Conservation (phyloP, 2,329 filamentous ascomycete genomes). For the Thermoascus crustaceus region DNA sequence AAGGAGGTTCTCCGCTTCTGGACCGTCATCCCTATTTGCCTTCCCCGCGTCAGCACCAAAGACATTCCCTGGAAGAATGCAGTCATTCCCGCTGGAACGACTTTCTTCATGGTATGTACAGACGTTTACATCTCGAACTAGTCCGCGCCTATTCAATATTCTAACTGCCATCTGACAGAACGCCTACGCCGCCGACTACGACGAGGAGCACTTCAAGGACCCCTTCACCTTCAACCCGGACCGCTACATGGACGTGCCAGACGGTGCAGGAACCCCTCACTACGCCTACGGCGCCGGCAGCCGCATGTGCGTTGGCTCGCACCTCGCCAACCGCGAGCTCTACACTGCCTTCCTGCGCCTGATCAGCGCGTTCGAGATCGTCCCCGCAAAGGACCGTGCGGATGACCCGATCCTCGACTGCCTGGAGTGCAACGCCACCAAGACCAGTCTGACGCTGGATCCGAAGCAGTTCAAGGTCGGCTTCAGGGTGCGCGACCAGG, state of each 20-base stretch:
- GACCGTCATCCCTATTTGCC: conserved; percentile 70
- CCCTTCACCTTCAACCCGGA: conserved; percentile 60
- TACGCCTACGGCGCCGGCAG: conserved; percentile 56
- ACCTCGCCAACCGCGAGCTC: conserved; percentile 56
- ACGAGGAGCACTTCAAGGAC: conserved; percentile 57
- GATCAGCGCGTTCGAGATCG: conserved; percentile 51
- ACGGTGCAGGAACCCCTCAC: conserved; percentile 49
- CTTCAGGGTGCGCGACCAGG: conserved; percentile 42
- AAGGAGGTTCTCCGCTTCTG: conserved; percentile 73
- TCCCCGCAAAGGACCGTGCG: conserved; percentile 36
- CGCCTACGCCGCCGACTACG: conserved; percentile 67
- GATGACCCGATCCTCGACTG: conserved; percentile 49
- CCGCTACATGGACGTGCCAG: conserved; percentile 53
- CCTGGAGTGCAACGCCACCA: conserved; percentile 49
- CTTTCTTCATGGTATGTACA: conserved; percentile 61
- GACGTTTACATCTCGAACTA: conserved; percentile 2
- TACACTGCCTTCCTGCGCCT: conserved; percentile 54
- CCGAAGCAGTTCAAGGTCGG: conserved; percentile 57
- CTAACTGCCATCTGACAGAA: conserved; percentile 39
- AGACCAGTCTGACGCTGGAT: conserved; percentile 53
- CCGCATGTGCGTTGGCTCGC: conserved; percentile 56
- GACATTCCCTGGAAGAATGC: conserved; percentile 62
- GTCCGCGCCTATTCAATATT: background rate
- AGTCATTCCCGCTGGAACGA: conserved; percentile 64
- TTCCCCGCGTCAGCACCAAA: conserved; percentile 64